Percentiles rank a stretch among this genome's conserved stretches.
These are phyloP conservation scores for Aspergillus amoenus DNA, from an alignment of 2,329 filamentous ascomycete species.

Conservation along the genomic window DNA sequence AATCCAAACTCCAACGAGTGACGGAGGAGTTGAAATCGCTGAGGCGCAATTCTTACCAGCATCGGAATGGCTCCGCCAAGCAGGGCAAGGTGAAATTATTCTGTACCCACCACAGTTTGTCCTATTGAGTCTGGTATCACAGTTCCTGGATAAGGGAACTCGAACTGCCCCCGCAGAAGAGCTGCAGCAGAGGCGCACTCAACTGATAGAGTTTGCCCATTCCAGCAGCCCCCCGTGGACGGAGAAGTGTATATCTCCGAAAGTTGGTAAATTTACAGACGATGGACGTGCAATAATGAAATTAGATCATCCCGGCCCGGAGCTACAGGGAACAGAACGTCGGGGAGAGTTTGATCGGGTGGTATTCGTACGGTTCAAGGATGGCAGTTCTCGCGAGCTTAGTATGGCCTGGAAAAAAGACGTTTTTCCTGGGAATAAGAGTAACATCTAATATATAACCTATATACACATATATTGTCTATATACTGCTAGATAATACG, in stretches of 20 bases:
- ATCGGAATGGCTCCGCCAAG: slow-evolving; percentile 66
- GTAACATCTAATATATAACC: slow-evolving; percentile 27
- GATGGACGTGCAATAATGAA: slow-evolving; percentile 55
- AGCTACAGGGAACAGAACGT: slow-evolving; percentile 51
- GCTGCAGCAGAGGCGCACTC: slow-evolving; percentile 40
- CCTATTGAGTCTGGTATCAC: slow-evolving; percentile 53
- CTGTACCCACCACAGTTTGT: slow-evolving; percentile 86
- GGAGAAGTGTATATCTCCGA: slow-evolving; percentile 49
- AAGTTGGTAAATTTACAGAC: slow-evolving; percentile 34
- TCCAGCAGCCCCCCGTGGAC: slow-evolving; percentile 47
- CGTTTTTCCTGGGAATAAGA: slow-evolving; percentile 40
- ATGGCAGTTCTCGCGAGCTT: slow-evolving; percentile 57
- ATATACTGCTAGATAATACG: neutral
- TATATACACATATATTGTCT: neutral
- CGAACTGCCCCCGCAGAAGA: slow-evolving; percentile 26
- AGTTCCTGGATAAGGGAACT: slow-evolving; percentile 47
- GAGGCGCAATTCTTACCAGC: slow-evolving; percentile 75
- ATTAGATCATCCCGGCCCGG: slow-evolving; percentile 56
- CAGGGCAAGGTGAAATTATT: slow-evolving; percentile 67
- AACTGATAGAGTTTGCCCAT: slow-evolving; percentile 51
- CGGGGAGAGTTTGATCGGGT: slow-evolving; percentile 56
- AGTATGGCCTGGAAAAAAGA: slow-evolving; percentile 53
- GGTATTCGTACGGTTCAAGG: slow-evolving; percentile 56
- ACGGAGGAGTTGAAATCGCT: slow-evolving; percentile 69
- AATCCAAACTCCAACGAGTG: slow-evolving; percentile 68